A percentile compares a stretch with the other conserved stretches of the same genome.
Conservation (phyloP, 805 yeast species). For the Lipomyces chichibuensis region DNA sequence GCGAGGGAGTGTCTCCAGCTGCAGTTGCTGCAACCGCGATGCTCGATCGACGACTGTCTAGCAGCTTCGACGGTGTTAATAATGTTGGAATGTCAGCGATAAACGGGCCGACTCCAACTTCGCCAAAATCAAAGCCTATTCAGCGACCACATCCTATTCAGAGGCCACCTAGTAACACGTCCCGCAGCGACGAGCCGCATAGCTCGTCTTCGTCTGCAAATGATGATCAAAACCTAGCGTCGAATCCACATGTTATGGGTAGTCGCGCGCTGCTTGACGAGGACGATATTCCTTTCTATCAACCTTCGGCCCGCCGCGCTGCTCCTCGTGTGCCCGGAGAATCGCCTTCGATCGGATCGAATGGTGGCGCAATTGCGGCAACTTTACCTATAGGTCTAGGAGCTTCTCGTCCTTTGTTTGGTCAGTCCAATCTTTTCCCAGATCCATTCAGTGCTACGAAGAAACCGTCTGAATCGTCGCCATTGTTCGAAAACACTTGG, state of each 20-base stretch:
- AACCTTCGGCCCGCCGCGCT: constrained; percentile 24
- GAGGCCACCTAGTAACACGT: constrained; percentile 25
- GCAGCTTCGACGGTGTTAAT: constrained; percentile 5
- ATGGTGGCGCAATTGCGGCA: constrained; percentile 5
- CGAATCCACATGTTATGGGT: constrained; percentile 27
- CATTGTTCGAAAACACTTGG: constrained; percentile 24
- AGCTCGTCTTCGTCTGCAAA: constrained; percentile 13
- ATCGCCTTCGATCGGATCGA: background rate
- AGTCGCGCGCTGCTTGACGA: constrained; percentile 27
- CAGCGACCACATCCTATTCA: constrained; percentile 34
- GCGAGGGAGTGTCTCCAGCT: constrained; percentile 9
- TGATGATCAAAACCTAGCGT: constrained; percentile 1
- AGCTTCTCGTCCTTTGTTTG: constrained; percentile 4
- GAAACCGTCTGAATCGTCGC: background rate
- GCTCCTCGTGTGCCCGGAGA: background rate
- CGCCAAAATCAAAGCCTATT: constrained; percentile 22
- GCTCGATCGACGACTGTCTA: constrained; percentile 13
- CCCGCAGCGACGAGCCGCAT: constrained; percentile 23
- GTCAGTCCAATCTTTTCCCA: constrained; percentile 30
- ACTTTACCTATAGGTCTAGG: background rate
- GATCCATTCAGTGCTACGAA: constrained; percentile 15
- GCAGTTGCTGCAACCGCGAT: constrained; percentile 3
- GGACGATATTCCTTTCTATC: constrained; percentile 20
- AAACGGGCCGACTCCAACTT: constrained; percentile 14
- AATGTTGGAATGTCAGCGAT: constrained; percentile 12